Evolutionary conservation across 2,329 filamentous ascomycete species (phyloP), one percentile per base, ranked within the genome.

Genomic region (Neophaeococcomyces mojaviensis): DNA sequence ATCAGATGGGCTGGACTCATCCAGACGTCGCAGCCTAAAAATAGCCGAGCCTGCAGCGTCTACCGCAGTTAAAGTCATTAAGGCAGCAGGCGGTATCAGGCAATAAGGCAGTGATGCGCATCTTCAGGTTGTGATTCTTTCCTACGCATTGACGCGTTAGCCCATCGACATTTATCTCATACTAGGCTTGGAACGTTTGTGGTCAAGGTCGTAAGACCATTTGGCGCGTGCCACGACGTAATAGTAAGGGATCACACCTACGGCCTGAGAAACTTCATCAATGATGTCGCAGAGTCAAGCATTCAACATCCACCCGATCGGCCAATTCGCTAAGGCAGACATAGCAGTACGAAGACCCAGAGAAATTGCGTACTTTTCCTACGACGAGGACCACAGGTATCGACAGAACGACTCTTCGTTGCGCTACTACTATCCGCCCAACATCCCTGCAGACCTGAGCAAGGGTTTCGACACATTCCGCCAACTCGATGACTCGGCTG

Each of bases 311-410:
- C 77, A 84, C 55, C 84, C 85, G n/a, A 68, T 85, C 44, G 70
- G 74, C 47, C 78, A 81, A 39, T 90, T 90, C 61, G 68, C 69
- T 33, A 82, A 82, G 47, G 71, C 72, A 39, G 83, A 79, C 59
- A 78, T 85, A 49, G 74, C 83, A 3, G 82, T 94, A 50, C 82
- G 82, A 60, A 74, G 86, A 54, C 87, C 87, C 16, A 86, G 78
- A 69, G 92, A 98, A 70, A 86, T 98, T 54, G 78, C 90, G 3
- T 88, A 77, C 66, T 98, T 97, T 68, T 97, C 90, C 7, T 97
- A 92, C 66, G 87, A 97, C 62, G 79, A 88, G 36, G 71, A 88
- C 22, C 92, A 90, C 62, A 66, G 78, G 44, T 88, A 88, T 59
- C 81, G 73, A 39, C 77, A 84, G 3, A 88, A 87, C 52, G 84